Conservation (phyloP, 768 basidiomycete genomes). For the Naganishia randhawae region DNA sequence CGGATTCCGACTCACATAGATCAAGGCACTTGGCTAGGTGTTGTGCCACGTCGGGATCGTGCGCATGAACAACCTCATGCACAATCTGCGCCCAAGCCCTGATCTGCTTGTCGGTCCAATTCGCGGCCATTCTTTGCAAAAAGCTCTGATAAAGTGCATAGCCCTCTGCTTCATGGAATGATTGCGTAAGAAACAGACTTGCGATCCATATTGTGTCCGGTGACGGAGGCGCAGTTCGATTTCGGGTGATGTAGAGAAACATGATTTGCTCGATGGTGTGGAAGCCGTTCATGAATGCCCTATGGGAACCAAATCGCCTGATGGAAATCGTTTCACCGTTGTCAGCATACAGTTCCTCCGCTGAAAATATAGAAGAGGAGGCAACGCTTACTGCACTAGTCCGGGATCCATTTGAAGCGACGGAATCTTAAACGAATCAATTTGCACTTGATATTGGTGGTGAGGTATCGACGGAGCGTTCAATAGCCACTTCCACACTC, state of each 20-base stretch:
- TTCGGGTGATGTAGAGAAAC: constrained; percentile 19
- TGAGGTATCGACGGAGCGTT: constrained; percentile 4
- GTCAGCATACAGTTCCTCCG: neutral
- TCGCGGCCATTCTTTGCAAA: constrained; percentile 36
- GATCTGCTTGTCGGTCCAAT: constrained; percentile 3
- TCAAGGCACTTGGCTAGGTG: constrained; percentile 9
- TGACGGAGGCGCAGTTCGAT: constrained; percentile 29
- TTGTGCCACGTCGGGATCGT: constrained; percentile 6
- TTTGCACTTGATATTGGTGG: neutral
- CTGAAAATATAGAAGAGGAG: neutral
- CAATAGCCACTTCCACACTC: constrained; percentile 47
- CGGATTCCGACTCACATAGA: neutral
- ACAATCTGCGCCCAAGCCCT: constrained; percentile 10
- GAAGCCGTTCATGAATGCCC: constrained; percentile 21
- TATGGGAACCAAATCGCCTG: constrained; percentile 24
- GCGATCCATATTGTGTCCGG: constrained; percentile 34
- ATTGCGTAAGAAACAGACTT: constrained; percentile 13
- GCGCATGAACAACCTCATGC: constrained; percentile 6
- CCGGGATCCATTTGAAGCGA: constrained; percentile 1
- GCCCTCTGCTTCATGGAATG: constrained; percentile 39
- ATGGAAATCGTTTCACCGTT: neutral
- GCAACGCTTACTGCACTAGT: constrained; percentile 6
- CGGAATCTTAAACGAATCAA: constrained; percentile 7
- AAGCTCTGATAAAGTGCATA: constrained; percentile 44
- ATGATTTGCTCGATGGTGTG: constrained; percentile 25